Evolutionary conservation across 768 basidiomycete species (phyloP), one percentile per base, ranked within the genome.

Genomic region (Mycena metata): DNA sequence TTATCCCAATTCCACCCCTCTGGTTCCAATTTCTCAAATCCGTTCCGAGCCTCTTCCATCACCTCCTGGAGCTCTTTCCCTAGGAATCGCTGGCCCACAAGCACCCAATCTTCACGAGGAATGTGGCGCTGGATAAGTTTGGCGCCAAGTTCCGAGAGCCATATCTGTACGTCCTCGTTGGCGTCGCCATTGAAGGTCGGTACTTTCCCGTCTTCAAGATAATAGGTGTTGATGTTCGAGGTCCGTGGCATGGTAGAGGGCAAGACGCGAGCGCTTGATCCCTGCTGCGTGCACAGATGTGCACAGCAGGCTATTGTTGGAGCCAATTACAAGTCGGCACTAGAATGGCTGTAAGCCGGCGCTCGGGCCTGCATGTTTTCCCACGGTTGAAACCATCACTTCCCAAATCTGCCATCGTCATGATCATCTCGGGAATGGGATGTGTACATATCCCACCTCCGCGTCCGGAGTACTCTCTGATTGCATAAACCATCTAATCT

Each of bases 1-100:
- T 13, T 21, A 16, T 57, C 56, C 56, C 56, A 58, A 13, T 58
- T 19, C 56, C 56, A 58, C n/a, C 47, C 47, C 21, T 24, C 47
- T 49, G 47, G 47, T 30, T 51, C 49, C 26, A 30, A 8, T 15
- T 58, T 45, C 26, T 58, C 56, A 12, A 45, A 21, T 5, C 56
- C 56, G 41, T 42, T 19, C 24, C 30, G 21, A 16, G 39, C 39
- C 3, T 58, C 56, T 12, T 24, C 23, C 56, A 58, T 17, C 10
- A 58, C 56, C 16, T 12, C 36, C 36, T 26, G 56, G n/a, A 26
- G 56, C 15, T 58, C 56, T 13, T 21, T 15, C 9, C 41, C 56
- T 16, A 58, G 17, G 13, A 58, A 58, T 30, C 43, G 39, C n/a
- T 16, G 5, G 15, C 41, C 56, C 16, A 58, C 26, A 24, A 26